Conservation (phyloP, 2,329 filamentous ascomycete species). For the Iodosphaeria phyllophila region DNA sequence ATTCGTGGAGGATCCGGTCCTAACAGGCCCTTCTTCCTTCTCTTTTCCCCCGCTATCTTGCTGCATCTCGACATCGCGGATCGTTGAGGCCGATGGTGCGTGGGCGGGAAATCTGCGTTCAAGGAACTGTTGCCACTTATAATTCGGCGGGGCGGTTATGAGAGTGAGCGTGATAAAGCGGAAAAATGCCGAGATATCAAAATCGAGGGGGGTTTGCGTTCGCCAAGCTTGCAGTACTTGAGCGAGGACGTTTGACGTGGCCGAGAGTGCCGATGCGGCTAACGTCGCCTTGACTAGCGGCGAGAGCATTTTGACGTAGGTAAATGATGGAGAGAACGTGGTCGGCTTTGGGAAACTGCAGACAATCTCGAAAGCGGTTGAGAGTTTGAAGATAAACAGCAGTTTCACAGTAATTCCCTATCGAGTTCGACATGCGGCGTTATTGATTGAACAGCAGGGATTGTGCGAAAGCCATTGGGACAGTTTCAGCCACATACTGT, state of each 20-base stretch:
- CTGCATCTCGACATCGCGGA: slow-evolving; percentile 11
- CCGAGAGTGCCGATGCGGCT: slow-evolving; percentile 31
- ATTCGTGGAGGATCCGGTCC: no score
- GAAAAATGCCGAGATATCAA: slow-evolving; percentile 28
- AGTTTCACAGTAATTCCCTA: no score
- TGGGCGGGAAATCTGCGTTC: slow-evolving; percentile 30
- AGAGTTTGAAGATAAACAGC: no score
- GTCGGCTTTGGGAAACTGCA: no score
- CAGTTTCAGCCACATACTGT: no score
- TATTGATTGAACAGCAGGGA: no score
- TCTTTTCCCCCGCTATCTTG: slow-evolving; percentile 8
- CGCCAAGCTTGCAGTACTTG: slow-evolving; percentile 32
- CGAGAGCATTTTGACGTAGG: slow-evolving; percentile 20
- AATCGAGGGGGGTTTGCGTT: slow-evolving; percentile 18
- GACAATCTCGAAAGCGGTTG: no score
- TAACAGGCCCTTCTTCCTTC: slow-evolving; percentile 14
- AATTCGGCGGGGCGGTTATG: slow-evolving; percentile 35
- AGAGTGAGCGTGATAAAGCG: slow-evolving; percentile 35
- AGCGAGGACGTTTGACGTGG: slow-evolving; percentile 33
- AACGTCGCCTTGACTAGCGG: slow-evolving; percentile 32
- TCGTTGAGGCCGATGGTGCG: no score
- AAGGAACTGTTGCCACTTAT: slow-evolving; percentile 36
- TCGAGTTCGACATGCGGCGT: no score
- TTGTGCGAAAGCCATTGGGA: no score
- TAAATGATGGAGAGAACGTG: neutral